Evolutionary conservation across 2,329 filamentous ascomycete genomes (phyloP), one percentile per base, ranked within the genome.

Genomic region (Fusarium devonianum): DNA sequence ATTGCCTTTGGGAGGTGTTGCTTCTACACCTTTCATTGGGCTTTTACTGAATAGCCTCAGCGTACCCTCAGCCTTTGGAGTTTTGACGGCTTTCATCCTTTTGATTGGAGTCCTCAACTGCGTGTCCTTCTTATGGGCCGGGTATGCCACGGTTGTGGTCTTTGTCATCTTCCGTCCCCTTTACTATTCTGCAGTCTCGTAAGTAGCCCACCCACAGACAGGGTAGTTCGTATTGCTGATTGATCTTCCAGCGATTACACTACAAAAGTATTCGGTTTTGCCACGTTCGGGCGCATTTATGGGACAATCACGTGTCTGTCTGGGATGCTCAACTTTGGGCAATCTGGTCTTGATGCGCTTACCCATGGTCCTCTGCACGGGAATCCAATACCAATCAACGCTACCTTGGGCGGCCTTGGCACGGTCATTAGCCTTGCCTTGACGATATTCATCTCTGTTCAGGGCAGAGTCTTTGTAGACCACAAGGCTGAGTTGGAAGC

Each of bases 271-370:
- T 92, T 92, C 60, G 89, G 88, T 3, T 91, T 91, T 66, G 80
- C 83, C n/a, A 90, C 88, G 0, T 92, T 92, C 54, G 88, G 88
- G 9, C 89, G 89, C 52, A 87, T 92, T 11, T 92, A 92, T 67
- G 89, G 89, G 11, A 78, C 88, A 4, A 82, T 92, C 46, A 89
- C 89, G 42, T 90, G 87, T 65, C 69, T 88, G 5, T 87, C 88
- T 0, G 89, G 89, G 3, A 61, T 91, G 0, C 78, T 88, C 53
- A 90, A 90, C 67, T 87, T 92, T 66, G 75, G 80, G 0, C 88
- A 92, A 69, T 83, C 84, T 0, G 87, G 80, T 0, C 75, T 92
- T 29, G 88, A 92, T 63, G 79, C 84, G 0, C 71, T 88, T 14
- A 89, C 86, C 0, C 85, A 59, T 6, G 56, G 52, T 2, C 51